Percentiles rank a stretch among this genome's conserved stretches.
Evolutionary conservation across 805 yeast genomes (phyloP).

Genomic region (Monosporozyma siamensis): DNA sequence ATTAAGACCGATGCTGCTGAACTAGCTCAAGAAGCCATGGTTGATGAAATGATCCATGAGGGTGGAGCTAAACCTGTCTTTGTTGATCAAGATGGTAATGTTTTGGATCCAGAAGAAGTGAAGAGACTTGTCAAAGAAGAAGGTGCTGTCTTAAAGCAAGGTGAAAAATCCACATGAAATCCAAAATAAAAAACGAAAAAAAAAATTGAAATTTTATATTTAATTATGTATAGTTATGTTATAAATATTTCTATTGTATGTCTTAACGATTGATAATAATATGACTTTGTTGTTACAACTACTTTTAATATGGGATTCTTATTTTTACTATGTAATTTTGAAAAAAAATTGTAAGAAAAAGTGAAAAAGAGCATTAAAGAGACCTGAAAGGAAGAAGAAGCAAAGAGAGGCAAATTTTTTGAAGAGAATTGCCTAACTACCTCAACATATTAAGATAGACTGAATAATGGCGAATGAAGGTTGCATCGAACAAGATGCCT

Average conservation of each 20-base stretch:
- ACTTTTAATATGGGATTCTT: no score
- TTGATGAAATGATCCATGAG: conserved; percentile 8
- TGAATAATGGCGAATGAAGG: conserved; percentile 6
- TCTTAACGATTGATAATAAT: no score
- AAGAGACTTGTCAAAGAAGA: conserved; percentile 20
- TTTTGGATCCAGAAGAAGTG: conserved; percentile 28
- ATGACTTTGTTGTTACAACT: no score
- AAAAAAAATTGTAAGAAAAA: no score
- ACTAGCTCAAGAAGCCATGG: conserved; percentile 1
- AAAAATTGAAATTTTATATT: background rate
- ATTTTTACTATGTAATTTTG: no score
- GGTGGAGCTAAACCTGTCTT: conserved; percentile 22
- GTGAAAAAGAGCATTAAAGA: no score
- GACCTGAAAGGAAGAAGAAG: no score
- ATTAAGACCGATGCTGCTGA: conserved; percentile 1
- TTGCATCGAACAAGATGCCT: conserved; percentile 14
- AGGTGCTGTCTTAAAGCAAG: conserved; percentile 14
- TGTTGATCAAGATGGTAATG: conserved; percentile 33
- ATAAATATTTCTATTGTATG: no score
- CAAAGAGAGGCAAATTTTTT: no score
- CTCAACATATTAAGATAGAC: no score
- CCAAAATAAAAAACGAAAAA: background rate
- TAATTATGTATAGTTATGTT: background rate
- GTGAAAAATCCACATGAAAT: background rate
- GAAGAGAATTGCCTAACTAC: no score